A percentile compares a stretch with the other conserved stretches of the same genome.
Evolutionary conservation across 805 yeast genomes (phyloP).

Genomic region (Clavispora phyllophila): DNA sequence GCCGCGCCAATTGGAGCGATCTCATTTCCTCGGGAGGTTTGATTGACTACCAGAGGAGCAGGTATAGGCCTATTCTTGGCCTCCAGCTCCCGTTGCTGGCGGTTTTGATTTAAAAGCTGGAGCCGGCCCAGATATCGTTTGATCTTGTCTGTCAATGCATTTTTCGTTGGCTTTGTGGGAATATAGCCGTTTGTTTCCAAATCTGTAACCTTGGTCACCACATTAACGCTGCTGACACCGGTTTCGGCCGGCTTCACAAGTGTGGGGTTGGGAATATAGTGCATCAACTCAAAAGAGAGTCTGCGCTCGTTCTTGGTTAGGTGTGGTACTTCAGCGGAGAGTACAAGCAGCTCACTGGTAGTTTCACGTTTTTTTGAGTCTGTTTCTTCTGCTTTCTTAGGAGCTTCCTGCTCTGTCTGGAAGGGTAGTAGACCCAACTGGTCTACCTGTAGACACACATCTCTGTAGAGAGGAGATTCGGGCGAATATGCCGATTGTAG

Average conservation of each 20-base stretch:
- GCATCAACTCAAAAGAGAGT: constrained; percentile 27
- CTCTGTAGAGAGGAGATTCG: constrained; percentile 4
- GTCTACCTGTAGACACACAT: constrained; percentile 9
- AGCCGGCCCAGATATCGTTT: constrained; percentile 13
- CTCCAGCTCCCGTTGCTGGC: neutral
- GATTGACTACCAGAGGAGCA: neutral
- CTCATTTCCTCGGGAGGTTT: neutral
- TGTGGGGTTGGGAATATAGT: constrained; percentile 8
- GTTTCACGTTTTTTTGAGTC: neutral
- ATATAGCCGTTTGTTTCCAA: constrained; percentile 14
- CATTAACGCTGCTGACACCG: constrained; percentile 28
- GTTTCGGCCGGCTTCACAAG: constrained; percentile 28
- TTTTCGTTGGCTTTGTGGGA: constrained; percentile 1
- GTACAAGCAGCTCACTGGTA: too few species aligned
- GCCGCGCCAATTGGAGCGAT: neutral
- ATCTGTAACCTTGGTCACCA: constrained; percentile 20
- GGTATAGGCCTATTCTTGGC: neutral
- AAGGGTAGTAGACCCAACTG: constrained; percentile 6
- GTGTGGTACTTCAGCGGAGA: constrained; percentile 11
- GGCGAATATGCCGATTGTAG: neutral
- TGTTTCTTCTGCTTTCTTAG: neutral
- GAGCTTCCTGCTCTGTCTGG: neutral
- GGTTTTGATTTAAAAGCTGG: constrained; percentile 8
- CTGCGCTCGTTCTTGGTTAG: constrained; percentile 17
- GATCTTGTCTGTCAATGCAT: constrained; percentile 6